Evolutionary conservation across 1,139 yeast genomes (phyloP), one percentile per base, ranked within the genome.

Genomic region (Candida neerlandica): DNA sequence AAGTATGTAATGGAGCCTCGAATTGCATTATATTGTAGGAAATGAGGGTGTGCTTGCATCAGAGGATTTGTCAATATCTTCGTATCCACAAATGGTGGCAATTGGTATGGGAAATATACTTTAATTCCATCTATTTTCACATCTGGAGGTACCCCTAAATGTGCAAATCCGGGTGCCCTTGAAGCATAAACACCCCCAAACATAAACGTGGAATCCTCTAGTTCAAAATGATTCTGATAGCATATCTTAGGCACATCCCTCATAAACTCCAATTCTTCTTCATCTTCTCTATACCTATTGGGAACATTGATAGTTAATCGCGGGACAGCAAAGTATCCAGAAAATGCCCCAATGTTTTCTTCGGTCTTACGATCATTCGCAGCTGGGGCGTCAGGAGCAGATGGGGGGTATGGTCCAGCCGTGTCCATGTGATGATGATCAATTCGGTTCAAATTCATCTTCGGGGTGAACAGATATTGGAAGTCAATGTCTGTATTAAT

Each of bases 21-120:
- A 3, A 61, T 57, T 2, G 77, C 65, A 51, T 73, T 70, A 53
- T 67, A 69, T 37, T 61, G 52, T 46, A 62, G 58, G 41, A 75
- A 65, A 35, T 59, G 58, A 3, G 55, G 50, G 48, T 73, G 73
- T 27, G 61, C 67, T 15, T 57, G 55, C 59, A 76, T 54, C 46
- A 63, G 68, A 1, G 80, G 81, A 49, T 67, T 72, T 45, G 63
- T 55, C 19, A 76, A 54, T 23, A 75, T 58, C n/a, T 67, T 67
- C 38, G 61, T 57, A 53, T 69, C 69, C 27, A 76, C 61, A 51
- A 66, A 68, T 2, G 80, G 80, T 1, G 81, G 81, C 30, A 74
- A 55, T 12, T 70, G 70, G 42, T 69, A 67, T 3, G 78, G 73
- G 43, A 76, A 68, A 47, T 71, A 62, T 1, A 76, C 70, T 4